Evolutionary conservation across 1,284 basidiomycete genomes (phyloP), one percentile per base, ranked within the genome.

Genomic region (Omphalotus olearius): DNA sequence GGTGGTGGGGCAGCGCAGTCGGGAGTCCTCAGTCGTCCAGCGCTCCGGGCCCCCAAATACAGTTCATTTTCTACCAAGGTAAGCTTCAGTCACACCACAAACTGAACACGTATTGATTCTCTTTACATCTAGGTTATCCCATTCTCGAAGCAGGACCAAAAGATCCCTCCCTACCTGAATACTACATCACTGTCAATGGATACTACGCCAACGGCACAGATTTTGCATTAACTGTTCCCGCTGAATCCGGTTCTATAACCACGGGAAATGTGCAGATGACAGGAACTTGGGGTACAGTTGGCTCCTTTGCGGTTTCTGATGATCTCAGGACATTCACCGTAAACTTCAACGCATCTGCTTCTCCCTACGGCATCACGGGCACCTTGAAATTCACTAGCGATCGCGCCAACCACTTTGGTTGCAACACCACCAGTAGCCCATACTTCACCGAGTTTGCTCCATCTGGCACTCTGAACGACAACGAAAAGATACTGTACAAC

Each of bases 1-100:
- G 59, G 61, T 62, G 61, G 61, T 62, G 60, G 57, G 54, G 57
- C 13, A 59, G 59, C 20, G 61, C 55, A 13, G 52, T 58, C 14
- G 55, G 52, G 6, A 53, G 42, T 5, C 33, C 20, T 30, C 35
- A 54, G 54, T 17, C 52, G 39, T 25, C 52, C 41, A 33, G 56
- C 23, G 20, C 39, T 4, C 47, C 47, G 11, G 47, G 47, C 18
- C 47, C 46, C 43, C 53, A 36, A 25, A 59, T 45, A 26, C 55
- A 38, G 52, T 58, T 54, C 17, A 50, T 48, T 2, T 44, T 47
- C 37, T 56, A 56, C 23, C 55, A 56, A 56, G 55, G 55, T 53
- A 13, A 9, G 26, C 13, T 13, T 36, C 18, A 18, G 26, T n/a
- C 1, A 6, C 10, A 13, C 7, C 9, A 3, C 7, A 3, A 7